phyloP scores from a whole-genome alignment of 1,139 yeast species.

The Suhomyces bokatorum region DNA sequence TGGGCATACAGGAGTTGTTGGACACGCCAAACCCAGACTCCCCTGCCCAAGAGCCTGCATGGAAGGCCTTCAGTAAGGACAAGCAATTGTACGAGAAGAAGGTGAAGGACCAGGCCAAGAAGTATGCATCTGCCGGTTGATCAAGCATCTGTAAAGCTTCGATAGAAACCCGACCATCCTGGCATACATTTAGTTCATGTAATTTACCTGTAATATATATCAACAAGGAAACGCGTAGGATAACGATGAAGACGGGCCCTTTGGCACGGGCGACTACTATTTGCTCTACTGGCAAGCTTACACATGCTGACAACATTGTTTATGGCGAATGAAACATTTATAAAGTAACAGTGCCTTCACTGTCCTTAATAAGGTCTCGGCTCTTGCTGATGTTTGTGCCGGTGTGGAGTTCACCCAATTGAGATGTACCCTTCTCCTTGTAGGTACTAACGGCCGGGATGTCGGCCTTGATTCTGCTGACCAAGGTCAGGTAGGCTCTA shows the following conservation, averaged over 20 bases:
- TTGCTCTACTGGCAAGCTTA: too few relatives aligned
- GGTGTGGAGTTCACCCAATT: slow-evolving; percentile 57
- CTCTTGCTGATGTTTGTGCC: slow-evolving; percentile 33
- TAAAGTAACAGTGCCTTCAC: slow-evolving; percentile 17
- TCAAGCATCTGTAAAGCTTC: neutral
- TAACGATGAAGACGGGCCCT: neutral
- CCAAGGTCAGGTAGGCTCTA: slow-evolving; percentile 85
- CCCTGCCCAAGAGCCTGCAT: slow-evolving; percentile 98
- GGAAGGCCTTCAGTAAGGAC: slow-evolving; percentile 78
- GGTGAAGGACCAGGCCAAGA: slow-evolving; percentile 79
- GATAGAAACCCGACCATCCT: neutral
- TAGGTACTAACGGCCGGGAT: slow-evolving; percentile 98
- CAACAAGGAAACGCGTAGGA: neutral
- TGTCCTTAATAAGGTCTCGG: slow-evolving; percentile 42
- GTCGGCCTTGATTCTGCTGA: slow-evolving; percentile 87
- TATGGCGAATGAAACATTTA: neutral
- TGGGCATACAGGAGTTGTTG: slow-evolving; percentile 90
- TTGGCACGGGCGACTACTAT: too few relatives aligned
- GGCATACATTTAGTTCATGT: slow-evolving; percentile 4
- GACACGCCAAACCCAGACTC: slow-evolving; percentile 91
- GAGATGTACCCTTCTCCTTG: slow-evolving; percentile 88
- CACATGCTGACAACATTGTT: neutral
- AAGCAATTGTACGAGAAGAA: slow-evolving; percentile 68
- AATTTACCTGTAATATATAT: slow-evolving; percentile 2
- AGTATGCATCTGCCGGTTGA: slow-evolving; percentile 46